These are phyloP conservation scores for Globisporangium nodosum DNA, from an alignment of 352 stramenopile species.

Conservation along the genomic window DNA sequence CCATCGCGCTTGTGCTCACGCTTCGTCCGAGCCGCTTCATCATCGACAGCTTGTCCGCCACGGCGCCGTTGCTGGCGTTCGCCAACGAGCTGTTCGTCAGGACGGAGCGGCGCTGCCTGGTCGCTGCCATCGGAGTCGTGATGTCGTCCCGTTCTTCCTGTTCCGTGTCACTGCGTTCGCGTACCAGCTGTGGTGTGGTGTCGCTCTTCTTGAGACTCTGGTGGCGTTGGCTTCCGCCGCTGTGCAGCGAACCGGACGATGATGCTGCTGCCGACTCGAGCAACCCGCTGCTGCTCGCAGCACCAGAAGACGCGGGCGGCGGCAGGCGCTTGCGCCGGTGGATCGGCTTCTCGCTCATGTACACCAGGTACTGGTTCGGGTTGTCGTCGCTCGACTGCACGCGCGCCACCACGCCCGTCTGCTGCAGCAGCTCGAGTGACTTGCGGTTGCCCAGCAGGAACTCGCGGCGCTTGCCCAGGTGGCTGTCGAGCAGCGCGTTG, in stretches of 20 bases:
- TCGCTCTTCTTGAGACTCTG: conserved; percentile 7
- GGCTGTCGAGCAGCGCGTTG: conserved; percentile 57
- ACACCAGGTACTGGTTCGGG: conserved; percentile 68
- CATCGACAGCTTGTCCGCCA: not conserved
- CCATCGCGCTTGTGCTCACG: conserved; percentile 4
- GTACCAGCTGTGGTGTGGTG: conserved; percentile 3
- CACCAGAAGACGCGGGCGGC: not conserved
- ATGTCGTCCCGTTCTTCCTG: conserved; percentile 1
- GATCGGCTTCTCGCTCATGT: conserved; percentile 46
- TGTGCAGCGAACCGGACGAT: not conserved
- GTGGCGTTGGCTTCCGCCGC: not conserved
- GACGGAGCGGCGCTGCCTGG: not conserved
- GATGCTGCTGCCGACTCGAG: not conserved
- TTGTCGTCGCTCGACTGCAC: conserved; percentile 41
- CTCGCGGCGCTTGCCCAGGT: conserved; percentile 57
- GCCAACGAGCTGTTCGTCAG: not conserved
- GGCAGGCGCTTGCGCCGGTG: conserved; percentile 36
- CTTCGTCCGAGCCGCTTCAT: conserved; percentile 8
- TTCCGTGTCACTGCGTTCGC: not conserved
- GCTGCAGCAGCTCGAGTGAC: conserved; percentile 50
- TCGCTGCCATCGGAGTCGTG: not conserved
- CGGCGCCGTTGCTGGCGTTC: not conserved
- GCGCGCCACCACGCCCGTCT: conserved; percentile 52
- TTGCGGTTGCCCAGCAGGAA: conserved; percentile 59
- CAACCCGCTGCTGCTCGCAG: not conserved